Percentiles rank a stretch among this genome's conserved stretches.
These are phyloP conservation scores for Arachnomyces sp. DNA, from an alignment of 2,329 filamentous ascomycete species.

Conservation along the genomic window DNA sequence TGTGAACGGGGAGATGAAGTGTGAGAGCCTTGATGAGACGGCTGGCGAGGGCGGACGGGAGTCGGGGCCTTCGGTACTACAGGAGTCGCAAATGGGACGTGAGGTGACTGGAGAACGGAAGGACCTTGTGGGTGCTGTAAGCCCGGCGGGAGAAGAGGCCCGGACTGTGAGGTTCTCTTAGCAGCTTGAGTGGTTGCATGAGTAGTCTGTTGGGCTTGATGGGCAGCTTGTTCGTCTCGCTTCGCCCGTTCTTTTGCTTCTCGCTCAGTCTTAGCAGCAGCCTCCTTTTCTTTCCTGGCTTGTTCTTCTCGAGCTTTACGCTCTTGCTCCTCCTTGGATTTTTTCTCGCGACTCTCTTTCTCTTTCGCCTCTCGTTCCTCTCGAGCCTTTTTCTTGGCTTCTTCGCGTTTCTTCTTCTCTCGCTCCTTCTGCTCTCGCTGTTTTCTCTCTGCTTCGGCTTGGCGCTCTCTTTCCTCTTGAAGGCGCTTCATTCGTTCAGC, in stretches of 20 bases:
- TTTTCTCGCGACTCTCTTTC: conserved; percentile 65
- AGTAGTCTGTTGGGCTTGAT: conserved; percentile 13
- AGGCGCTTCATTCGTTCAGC: conserved; percentile 71
- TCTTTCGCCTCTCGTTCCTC: conserved; percentile 56
- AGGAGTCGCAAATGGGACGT: conserved; percentile 70
- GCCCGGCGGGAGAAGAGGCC: conserved; percentile 47
- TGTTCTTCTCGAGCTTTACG: conserved; percentile 39
- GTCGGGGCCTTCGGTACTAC: conserved; percentile 75
- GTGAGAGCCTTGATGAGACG: conserved; percentile 70
- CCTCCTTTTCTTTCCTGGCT: conserved; percentile 53
- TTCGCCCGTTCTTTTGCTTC: conserved; percentile 43
- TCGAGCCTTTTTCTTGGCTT: conserved; percentile 69
- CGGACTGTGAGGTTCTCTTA: conserved; percentile 54
- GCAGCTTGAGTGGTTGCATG: conserved; percentile 15
- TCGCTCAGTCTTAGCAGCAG: conserved; percentile 36
- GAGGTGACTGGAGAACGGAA: conserved; percentile 63
- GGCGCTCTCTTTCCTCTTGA: conserved; percentile 77
- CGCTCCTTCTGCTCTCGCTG: conserved; percentile 69
- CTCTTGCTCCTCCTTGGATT: conserved; percentile 57
- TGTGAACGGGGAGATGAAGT: conserved; percentile 56
- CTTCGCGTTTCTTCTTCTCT: conserved; percentile 69
- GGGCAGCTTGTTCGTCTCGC: conserved; percentile 33
- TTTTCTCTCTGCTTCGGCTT: conserved; percentile 79
- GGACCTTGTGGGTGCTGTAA: conserved; percentile 47
- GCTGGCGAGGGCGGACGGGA: conserved; percentile 66